Conservation (phyloP, 192 early-diverging fungal species). For the Mortierella hygrophila region DNA sequence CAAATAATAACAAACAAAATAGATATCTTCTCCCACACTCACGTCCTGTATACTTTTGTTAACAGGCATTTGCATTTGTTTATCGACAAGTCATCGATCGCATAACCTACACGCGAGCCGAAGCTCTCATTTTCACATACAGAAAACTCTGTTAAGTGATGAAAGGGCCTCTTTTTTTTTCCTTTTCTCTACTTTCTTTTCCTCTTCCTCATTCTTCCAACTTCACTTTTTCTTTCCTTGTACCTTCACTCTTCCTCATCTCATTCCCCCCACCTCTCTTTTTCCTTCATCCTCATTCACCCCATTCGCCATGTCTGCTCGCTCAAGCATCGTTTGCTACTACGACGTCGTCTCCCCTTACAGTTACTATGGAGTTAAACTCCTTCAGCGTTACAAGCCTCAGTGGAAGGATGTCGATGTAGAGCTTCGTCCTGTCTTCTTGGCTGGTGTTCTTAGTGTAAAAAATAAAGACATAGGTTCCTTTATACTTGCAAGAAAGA, state of each 20-base stretch:
- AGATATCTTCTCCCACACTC: background rate
- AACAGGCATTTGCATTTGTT: background rate
- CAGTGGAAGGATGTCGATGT: slow-evolving; percentile 46
- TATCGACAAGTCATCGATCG: background rate
- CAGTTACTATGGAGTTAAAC: slow-evolving; percentile 35
- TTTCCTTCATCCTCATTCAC: background rate
- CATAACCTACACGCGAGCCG: background rate
- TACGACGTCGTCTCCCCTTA: slow-evolving; percentile 53
- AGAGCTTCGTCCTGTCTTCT: slow-evolving; percentile 23
- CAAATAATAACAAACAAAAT: slow-evolving; percentile 1
- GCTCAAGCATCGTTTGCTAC: slow-evolving; percentile 34
- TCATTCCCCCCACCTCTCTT: background rate
- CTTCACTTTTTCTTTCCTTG: background rate
- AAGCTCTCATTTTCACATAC: background rate
- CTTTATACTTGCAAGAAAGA: background rate
- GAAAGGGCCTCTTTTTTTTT: no score
- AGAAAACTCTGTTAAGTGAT: background rate
- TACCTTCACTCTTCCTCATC: background rate
- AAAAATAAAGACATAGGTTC: no score
- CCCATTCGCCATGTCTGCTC: slow-evolving; percentile 18
- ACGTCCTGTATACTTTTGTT: no score
- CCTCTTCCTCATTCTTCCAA: background rate
- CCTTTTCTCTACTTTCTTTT: background rate
- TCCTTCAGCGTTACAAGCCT: slow-evolving; percentile 31
- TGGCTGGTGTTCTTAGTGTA: slow-evolving; percentile 30